Conservation (phyloP, 495 filamentous ascomycete species). For the Xylaria longipes region DNA sequence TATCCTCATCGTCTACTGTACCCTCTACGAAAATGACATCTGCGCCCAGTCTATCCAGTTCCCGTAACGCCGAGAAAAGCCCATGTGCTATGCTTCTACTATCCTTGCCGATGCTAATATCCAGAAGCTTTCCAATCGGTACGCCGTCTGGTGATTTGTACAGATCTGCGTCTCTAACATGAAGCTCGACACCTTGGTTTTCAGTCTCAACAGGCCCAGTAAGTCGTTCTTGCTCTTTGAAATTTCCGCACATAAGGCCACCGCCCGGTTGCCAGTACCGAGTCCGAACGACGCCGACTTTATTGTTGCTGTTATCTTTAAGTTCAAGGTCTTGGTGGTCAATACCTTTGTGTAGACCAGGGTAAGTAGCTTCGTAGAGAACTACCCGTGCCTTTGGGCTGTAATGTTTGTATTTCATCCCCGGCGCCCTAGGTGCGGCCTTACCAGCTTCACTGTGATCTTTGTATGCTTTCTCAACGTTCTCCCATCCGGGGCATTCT, state of each 20-base stretch:
- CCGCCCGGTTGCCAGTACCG: slow-evolving; percentile 47
- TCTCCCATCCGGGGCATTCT: slow-evolving; percentile 79
- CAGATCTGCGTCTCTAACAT: slow-evolving; percentile 44
- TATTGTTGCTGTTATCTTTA: neutral
- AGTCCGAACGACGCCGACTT: slow-evolving; percentile 54
- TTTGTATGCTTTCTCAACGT: slow-evolving; percentile 74
- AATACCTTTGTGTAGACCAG: slow-evolving; percentile 26
- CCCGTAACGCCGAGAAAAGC: slow-evolving; percentile 84
- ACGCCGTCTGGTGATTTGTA: slow-evolving; percentile 31
- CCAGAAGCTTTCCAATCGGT: slow-evolving; percentile 50
- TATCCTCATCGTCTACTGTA: slow-evolving; percentile 77
- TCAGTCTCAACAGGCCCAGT: slow-evolving; percentile 13
- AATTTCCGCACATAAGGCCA: slow-evolving; percentile 36
- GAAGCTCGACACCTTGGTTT: slow-evolving; percentile 36
- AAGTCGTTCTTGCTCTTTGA: slow-evolving; percentile 30
- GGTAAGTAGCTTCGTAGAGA: slow-evolving; percentile 69
- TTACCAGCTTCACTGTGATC: slow-evolving; percentile 64
- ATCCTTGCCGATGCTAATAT: slow-evolving; percentile 70
- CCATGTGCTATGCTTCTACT: slow-evolving; percentile 79
- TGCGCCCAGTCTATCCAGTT: slow-evolving; percentile 78
- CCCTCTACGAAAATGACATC: slow-evolving; percentile 93
- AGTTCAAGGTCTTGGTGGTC: slow-evolving; percentile 27
- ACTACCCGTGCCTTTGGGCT: slow-evolving; percentile 88
- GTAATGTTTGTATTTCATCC: slow-evolving; percentile 99
- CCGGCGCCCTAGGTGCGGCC: slow-evolving; percentile 78